Evolutionary conservation across 257 asterid species (phyloP), one percentile per base, ranked within the genome.

Genomic region (Solanum medicagineum): DNA sequence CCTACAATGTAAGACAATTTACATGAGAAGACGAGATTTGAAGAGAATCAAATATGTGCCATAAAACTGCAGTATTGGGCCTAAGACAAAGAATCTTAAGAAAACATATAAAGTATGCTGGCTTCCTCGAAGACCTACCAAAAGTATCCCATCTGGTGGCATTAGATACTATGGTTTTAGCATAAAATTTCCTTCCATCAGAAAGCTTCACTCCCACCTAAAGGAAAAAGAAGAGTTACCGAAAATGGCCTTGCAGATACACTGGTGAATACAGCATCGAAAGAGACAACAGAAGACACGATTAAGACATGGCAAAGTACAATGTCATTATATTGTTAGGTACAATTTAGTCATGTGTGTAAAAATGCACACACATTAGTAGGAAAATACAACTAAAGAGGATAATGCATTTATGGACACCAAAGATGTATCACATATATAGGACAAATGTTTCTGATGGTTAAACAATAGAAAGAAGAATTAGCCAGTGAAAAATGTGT

Each of bases 61-160:
- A 75, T 84, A 62, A 70, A 47, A 81, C 36, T 9, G 54, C 63
- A 87, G 83, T 22, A 29, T 10, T 53, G 10, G 7, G 26, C 42
- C 60, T 47, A 47, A 47, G 42, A 74, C 5, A 56, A 51, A 53
- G 47, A 26, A 53, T 53, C 83, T 53, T 1, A 53, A 79, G 65
- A 32, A 29, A 79, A 51, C 83, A 26, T 53, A 15, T 53, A 8
- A 16, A 29, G 26, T 51, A 26, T 26, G 60, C 65, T 53, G 83
- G 87, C 86, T 84, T 60, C 47, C 44, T 13, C 56, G 84, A 47
- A 57, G 87, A 89, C 92, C 88, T 82, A 97, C 99, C 99, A 86
- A 97, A 97, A 60, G 99, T 97, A 89, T 97, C 99, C 99, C 99
- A 97, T 95, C 99, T 92, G 86, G 99, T 97, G 79, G 99, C 99